phyloP scores from a whole-genome alignment of 306 rosid species.

The Cucurbita moschata region DNA sequence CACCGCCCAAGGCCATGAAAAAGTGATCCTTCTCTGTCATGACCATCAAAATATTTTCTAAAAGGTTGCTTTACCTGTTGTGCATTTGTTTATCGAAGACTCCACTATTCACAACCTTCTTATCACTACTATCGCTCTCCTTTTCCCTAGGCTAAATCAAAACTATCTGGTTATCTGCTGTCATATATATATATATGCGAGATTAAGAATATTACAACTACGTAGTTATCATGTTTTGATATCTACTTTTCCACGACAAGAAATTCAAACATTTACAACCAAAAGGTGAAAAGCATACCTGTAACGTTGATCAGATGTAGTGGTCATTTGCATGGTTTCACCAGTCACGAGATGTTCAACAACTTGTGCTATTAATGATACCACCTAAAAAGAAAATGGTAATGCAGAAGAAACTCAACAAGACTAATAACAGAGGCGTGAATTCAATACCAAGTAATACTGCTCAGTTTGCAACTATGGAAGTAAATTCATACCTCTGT shows the following conservation, averaged over 20 bases:
- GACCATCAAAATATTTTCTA: not conserved
- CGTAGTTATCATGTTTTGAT: not conserved
- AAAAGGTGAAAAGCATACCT: conserved; percentile 41
- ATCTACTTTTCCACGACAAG: conserved; percentile 3
- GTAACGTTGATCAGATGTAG: conserved; percentile 67
- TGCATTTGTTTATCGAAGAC: not conserved
- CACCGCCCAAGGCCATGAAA: not conserved
- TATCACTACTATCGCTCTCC: not conserved
- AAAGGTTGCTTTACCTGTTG: not conserved
- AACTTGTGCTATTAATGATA: conserved; percentile 59
- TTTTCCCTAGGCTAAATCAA: not conserved
- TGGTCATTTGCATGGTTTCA: conserved; percentile 93
- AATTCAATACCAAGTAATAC: not conserved
- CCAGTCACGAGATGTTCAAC: conserved; percentile 93
- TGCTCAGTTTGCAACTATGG: conserved; percentile 2
- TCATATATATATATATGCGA: not conserved
- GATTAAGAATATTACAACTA: not conserved
- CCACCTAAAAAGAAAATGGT: conserved; percentile 45
- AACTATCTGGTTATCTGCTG: not conserved
- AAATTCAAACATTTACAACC: conserved; percentile 5
- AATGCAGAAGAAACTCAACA: conserved; percentile 8
- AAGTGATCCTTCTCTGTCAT: not conserved
- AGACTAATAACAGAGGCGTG: not conserved
- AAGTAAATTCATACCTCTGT: conserved; percentile 49
- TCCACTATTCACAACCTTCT: not conserved